Conservation (phyloP, 108 stramenopile species). For the Nitzschia sp. region DNA sequence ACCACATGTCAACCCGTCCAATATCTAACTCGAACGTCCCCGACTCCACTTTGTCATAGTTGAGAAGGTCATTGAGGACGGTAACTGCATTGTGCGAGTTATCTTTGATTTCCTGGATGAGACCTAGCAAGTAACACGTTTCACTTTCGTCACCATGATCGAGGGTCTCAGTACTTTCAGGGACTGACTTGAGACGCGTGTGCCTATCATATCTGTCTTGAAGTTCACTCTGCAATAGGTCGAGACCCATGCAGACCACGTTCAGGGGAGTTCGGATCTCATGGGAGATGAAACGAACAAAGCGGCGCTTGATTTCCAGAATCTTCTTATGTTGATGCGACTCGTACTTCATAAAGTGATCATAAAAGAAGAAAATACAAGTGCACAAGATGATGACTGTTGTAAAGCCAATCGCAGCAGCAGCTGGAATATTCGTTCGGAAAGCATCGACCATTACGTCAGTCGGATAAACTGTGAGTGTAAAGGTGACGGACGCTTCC, state of each 20-base stretch:
- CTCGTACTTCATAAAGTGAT: conserved; percentile 42
- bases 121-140: conserved; percentile 1
- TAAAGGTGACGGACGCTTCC: background rate
- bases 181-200: background rate
- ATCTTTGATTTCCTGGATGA: conserved; percentile 26
- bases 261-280: conserved; percentile 60
- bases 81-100: conserved; percentile 33
- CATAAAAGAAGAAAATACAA: conserved; percentile 44
- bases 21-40: conserved; percentile 32
- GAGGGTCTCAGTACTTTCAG: background rate
- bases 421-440: conserved; percentile 38
- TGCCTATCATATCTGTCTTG: conserved; percentile 6
- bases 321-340: conserved; percentile 21
- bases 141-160: background rate
- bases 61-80: conserved; percentile 42
- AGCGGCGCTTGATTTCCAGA: conserved; percentile 43
- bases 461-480: conserved; percentile 37
- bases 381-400: conserved; percentile 29
- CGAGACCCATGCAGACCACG: conserved; percentile 50
- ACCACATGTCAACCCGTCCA: conserved; percentile 23
- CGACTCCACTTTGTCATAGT: conserved; percentile 52
- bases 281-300: conserved; percentile 47
- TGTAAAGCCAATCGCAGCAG: conserved; percentile 29
- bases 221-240: conserved; percentile 37
- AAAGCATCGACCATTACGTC: conserved; percentile 24